Evolutionary conservation across 1,284 basidiomycete genomes (phyloP).

Genomic region (Vanrija pseudolonga): DNA sequence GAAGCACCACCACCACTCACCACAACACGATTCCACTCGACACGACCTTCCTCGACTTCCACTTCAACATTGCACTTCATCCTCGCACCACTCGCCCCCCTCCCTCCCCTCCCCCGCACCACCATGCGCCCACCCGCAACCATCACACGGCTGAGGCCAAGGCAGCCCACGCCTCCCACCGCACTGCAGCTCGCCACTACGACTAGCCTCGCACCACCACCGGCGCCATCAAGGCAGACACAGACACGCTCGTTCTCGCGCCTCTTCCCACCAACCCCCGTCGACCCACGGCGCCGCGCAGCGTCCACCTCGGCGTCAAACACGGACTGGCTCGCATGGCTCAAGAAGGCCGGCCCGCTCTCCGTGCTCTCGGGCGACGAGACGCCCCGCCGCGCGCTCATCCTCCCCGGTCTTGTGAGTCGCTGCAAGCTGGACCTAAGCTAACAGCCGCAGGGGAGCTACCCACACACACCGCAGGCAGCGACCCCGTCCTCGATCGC

Average conservation of each 20-base stretch:
- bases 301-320: conserved; percentile 31
- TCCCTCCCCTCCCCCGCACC: conserved; percentile 1
- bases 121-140: conserved; percentile 1
- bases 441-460: conserved; percentile 39
- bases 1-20: background rate
- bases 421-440: background rate
- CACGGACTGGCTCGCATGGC: conserved; percentile 41
- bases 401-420: conserved; percentile 47
- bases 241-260: conserved; percentile 10
- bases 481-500: conserved; percentile 42
- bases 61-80: no score
- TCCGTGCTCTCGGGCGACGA: conserved; percentile 6
- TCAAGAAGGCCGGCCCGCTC: conserved; percentile 24
- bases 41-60: background rate
- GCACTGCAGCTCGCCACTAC: background rate
- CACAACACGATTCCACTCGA: background rate
- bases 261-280: conserved; percentile 22
- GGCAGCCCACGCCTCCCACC: background rate
- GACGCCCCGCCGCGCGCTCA: conserved; percentile 27
- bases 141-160: background rate
- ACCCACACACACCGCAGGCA: conserved; percentile 45
- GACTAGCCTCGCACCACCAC: background rate
- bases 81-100: background rate
- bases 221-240: background rate
- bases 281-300: conserved; percentile 20